phyloP scores from a whole-genome alignment of 495 filamentous ascomycete species.

The Trichocladium antarcticum region DNA sequence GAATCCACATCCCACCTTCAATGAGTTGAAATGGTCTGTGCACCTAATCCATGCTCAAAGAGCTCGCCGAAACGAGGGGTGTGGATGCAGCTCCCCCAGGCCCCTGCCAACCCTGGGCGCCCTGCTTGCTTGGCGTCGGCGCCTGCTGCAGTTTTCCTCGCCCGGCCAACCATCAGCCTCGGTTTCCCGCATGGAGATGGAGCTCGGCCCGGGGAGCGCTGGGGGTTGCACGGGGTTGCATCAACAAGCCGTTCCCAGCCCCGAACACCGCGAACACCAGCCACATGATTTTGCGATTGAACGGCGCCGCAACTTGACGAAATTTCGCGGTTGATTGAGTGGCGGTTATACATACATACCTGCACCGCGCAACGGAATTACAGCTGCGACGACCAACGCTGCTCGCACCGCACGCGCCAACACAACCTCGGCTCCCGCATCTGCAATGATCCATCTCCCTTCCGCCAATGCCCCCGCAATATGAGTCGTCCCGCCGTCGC shows the following conservation, averaged over 20 bases:
- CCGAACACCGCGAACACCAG: conserved; percentile 12
- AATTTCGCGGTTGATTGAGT: background rate
- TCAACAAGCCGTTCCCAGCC: conserved; percentile 24
- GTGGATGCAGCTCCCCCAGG: background rate
- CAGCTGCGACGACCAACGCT: too few species aligned
- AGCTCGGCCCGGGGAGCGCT: conserved; percentile 16
- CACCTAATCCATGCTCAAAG: background rate
- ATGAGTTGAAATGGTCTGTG: conserved; percentile 1
- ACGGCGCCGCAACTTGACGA: background rate
- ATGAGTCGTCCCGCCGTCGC: conserved; percentile 57
- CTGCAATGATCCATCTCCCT: conserved; percentile 21
- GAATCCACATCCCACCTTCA: conserved; percentile 9
- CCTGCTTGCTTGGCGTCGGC: conserved; percentile 14
- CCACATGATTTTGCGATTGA: conserved; percentile 12
- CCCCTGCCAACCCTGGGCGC: background rate
- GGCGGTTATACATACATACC: background rate
- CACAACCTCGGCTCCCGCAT: background rate
- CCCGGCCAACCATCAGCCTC: conserved; percentile 29
- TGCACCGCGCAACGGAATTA: too few species aligned
- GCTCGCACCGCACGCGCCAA: background rate
- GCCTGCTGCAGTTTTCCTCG: conserved; percentile 10
- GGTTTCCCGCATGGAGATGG: conserved; percentile 21
- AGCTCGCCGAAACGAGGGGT: background rate
- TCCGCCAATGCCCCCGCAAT: conserved; percentile 62
- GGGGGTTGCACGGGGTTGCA: conserved; percentile 16